Base-by-base conservation (phyloP, 2,329 filamentous ascomycete species). In the Aspergillus glaucus region DNA sequence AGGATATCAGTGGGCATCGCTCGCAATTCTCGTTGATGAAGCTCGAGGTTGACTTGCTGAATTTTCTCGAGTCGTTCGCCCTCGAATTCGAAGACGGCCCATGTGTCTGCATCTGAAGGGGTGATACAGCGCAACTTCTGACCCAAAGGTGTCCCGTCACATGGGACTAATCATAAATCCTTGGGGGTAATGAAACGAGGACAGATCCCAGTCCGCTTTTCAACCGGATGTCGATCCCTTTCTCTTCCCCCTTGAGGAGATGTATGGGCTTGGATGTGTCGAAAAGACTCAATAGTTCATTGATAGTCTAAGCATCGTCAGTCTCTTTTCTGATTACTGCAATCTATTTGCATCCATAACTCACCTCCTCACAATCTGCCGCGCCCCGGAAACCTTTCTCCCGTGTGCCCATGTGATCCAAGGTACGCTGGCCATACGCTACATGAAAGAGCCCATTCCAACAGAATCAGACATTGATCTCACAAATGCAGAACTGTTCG, bases 381-480 rank as follows among this genome's bases (percentile, higher is more conserved):
- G 44, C 47, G 3, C 47, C 47, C 1, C 32, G 45, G 2, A 39
- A 32, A 8, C 43, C 44, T 19, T 43, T n/a, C 15, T 46, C 39
- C 8, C 15, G 3, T 50, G 32, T 17, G 1, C 41, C 46, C 41
- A 48, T 39, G 15, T 43, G 15, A 1, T 19, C 14, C 3, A 54
- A 41, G 10, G 39, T 37, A 5, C 41, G n/a, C 3, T 53, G 53
- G 1, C 50, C 50, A 45, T 36, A 50, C 1, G 21, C 43, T 3
- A 6, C 26, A 12, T 45, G 14, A 15, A 56, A 17, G n/a, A 49
- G 49, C 0, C 54, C 54, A 40, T 58, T 58, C 39, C 39, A 52
- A 2, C 44, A 49, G 21, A 60, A 58, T 9, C 57, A 51, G 1
- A 51, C 55, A 14, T 60, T 60, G 17, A 60, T 60, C 28, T 60